A percentile compares a stretch with the other conserved stretches of the same genome.
Conservation (phyloP, 2,329 filamentous ascomycete species). For the Fusarium cicatricum region DNA sequence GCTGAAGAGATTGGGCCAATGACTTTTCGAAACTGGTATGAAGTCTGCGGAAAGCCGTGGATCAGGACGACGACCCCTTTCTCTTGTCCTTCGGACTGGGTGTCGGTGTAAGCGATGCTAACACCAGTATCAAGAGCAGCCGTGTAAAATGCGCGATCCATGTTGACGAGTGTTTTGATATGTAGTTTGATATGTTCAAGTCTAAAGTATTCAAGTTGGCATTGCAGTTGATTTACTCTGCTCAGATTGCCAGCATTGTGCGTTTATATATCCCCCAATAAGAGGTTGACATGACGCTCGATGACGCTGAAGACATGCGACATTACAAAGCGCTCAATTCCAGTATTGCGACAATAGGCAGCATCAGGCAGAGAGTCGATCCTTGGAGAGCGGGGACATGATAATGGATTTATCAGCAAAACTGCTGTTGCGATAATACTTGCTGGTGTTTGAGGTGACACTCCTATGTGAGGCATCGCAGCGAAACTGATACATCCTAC, state of each 20-base stretch:
- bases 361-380: too few relatives aligned
- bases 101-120: conserved; percentile 17
- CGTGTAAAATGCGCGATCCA: conserved; percentile 12
- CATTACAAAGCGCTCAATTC: conserved; percentile 10
- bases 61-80: conserved; percentile 16
- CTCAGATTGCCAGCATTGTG: too few relatives aligned
- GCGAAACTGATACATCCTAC: too few relatives aligned
- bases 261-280: too few relatives aligned
- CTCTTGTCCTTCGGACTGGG: neutral
- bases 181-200: too few relatives aligned
- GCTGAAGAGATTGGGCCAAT: conserved; percentile 5
- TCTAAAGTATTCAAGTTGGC: too few relatives aligned
- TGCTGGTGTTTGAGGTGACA: too few relatives aligned
- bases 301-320: conserved; percentile 19
- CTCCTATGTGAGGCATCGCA: too few relatives aligned
- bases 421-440: too few relatives aligned
- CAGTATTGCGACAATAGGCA: neutral
- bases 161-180: neutral
- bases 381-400: too few relatives aligned
- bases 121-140: conserved; percentile 5
- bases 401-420: too few relatives aligned
- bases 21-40: conserved; percentile 18
- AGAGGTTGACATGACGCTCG: conserved; percentile 12
- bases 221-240: too few relatives aligned
- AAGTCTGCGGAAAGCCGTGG: conserved; percentile 20